A percentile compares a stretch with the other conserved stretches of the same genome.
phyloP scores from a whole-genome alignment of 2,329 filamentous ascomycete genomes.

The Arthrobotrys sinensis region DNA sequence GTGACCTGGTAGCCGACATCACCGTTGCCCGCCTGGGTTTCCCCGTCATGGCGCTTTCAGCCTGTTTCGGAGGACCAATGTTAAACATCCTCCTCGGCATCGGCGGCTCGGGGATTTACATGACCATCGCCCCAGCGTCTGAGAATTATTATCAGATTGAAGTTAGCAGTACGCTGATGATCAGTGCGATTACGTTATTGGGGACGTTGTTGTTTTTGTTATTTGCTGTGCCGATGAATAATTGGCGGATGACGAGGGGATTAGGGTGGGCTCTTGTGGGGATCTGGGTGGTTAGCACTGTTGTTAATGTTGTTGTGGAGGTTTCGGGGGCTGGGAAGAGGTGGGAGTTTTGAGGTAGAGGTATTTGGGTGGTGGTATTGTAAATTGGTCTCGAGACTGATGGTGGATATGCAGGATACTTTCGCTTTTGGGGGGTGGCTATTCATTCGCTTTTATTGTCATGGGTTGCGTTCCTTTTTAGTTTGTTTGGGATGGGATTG shows the following conservation, averaged over 20 bases:
- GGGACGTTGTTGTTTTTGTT: constrained; percentile 84
- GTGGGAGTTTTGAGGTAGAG: constrained; percentile 63
- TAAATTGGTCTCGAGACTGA: too few relatives aligned
- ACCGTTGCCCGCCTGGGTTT: constrained; percentile 94
- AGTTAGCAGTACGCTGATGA: constrained; percentile 85
- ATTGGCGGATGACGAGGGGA: constrained; percentile 85
- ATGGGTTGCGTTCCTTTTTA: background rate
- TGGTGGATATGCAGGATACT: background rate
- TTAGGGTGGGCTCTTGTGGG: constrained; percentile 86
- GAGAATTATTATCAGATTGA: constrained; percentile 87
- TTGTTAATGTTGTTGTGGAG: constrained; percentile 86
- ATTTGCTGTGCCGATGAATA: constrained; percentile 84
- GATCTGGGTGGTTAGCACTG: constrained; percentile 85
- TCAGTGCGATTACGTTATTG: constrained; percentile 87
- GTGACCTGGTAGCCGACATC: constrained; percentile 93
- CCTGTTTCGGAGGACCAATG: constrained; percentile 98
- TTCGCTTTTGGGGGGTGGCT: background rate
- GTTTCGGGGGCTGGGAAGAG: constrained; percentile 73
- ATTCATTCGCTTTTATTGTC: constrained; percentile 3
- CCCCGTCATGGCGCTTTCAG: constrained; percentile 94
- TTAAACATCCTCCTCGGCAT: constrained; percentile 96
- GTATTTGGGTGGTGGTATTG: too few relatives aligned
- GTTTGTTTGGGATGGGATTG: background rate
- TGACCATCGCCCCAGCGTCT: constrained; percentile 83
- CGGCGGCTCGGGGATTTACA: constrained; percentile 89